phyloP scores from a whole-genome alignment of 2,329 filamentous ascomycete genomes.

The Setomelanomma holmii region DNA sequence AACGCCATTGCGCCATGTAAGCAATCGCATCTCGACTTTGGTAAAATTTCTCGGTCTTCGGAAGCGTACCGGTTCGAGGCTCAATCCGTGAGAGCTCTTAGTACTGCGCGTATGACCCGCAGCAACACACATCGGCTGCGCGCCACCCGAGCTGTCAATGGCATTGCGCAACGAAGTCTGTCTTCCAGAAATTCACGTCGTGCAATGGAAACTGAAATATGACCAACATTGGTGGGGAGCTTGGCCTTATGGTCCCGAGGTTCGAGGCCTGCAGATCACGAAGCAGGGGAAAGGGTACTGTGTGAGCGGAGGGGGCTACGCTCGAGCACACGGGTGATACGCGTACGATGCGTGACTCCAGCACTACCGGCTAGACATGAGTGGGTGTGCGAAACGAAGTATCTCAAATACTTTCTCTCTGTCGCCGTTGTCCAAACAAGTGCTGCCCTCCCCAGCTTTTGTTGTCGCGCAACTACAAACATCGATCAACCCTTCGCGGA shows the following conservation, averaged over 20 bases:
- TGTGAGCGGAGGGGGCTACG: constrained; percentile 15
- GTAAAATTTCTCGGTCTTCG: constrained; percentile 10
- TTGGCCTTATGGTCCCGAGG: constrained; percentile 27
- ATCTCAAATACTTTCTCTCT: constrained; percentile 22
- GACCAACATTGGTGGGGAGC: constrained; percentile 23
- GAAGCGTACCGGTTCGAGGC: constrained; percentile 20
- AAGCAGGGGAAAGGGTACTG: constrained; percentile 23
- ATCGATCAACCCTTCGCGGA: constrained; percentile 1
- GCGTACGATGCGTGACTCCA: constrained; percentile 20
- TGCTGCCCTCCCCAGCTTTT: constrained; percentile 16
- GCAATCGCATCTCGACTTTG: constrained; percentile 14
- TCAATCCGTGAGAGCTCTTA: constrained; percentile 16
- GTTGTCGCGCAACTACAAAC: constrained; percentile 10
- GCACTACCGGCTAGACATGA: constrained; percentile 14
- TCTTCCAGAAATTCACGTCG: neutral
- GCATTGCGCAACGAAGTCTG: neutral
- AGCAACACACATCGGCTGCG: constrained; percentile 11
- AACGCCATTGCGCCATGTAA: constrained; percentile 15
- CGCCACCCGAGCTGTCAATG: constrained; percentile 14
- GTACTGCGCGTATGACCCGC: constrained; percentile 12
- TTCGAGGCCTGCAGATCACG: constrained; percentile 21
- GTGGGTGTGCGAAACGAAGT: constrained; percentile 34
- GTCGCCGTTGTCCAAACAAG: constrained; percentile 24
- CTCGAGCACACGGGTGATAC: constrained; percentile 26
- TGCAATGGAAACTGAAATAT: constrained; percentile 9